Percentiles rank a stretch among this genome's conserved stretches.
phyloP scores from a whole-genome alignment of 1,284 basidiomycete genomes.

The Puccinia hordei region DNA sequence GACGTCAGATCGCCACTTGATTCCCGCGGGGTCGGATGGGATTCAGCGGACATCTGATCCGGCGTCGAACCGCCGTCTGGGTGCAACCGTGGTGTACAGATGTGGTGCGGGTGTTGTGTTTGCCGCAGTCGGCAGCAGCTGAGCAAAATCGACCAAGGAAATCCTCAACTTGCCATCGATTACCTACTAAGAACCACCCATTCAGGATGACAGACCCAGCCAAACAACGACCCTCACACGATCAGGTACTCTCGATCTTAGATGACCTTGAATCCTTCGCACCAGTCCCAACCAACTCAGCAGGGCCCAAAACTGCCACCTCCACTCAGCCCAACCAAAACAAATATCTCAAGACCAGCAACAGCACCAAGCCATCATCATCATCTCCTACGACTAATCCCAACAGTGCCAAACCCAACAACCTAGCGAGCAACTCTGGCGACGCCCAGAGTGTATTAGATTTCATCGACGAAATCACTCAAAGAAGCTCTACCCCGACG shows the following conservation, averaged over 20 bases:
- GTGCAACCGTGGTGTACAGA: no score
- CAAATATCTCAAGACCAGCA: background rate
- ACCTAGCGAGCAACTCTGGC: constrained; percentile 8
- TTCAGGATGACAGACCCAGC: background rate
- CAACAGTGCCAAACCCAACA: background rate
- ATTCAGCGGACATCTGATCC: no score
- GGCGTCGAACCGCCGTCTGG: no score
- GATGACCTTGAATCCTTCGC: constrained; percentile 48
- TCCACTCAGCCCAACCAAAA: background rate
- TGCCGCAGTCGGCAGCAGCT: no score
- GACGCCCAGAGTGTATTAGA: constrained; percentile 49
- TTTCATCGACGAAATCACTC: constrained; percentile 49
- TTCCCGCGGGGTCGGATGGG: no score
- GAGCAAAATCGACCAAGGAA: background rate
- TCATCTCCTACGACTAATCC: background rate
- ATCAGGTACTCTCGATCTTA: constrained; percentile 38
- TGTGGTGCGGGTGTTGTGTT: no score
- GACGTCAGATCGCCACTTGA: no score
- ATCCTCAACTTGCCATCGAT: no score
- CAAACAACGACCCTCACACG: constrained; percentile 7
- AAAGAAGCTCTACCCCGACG: constrained; percentile 36
- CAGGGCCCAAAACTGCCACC: background rate
- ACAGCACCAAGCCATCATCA: background rate
- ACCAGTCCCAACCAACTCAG: background rate
- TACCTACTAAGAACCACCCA: background rate